These are phyloP conservation scores for Harrya chromipes DNA, from an alignment of 768 basidiomycete genomes.

Conservation along the genomic window DNA sequence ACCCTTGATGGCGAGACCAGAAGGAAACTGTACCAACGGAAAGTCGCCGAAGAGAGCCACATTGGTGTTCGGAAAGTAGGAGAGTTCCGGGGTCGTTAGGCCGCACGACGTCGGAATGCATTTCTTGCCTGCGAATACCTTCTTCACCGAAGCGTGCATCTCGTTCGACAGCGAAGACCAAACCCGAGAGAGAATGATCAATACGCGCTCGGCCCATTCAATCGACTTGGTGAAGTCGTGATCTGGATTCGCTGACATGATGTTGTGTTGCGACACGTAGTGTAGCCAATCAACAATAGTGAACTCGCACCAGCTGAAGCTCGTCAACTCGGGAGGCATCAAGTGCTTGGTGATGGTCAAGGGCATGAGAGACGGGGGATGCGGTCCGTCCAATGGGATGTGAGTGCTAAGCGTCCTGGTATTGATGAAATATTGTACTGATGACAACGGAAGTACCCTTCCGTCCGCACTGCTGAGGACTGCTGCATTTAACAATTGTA, in stretches of 20 bases:
- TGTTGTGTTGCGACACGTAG: conserved; percentile 52
- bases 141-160: conserved; percentile 41
- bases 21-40: conserved; percentile 72
- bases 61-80: conserved; percentile 84
- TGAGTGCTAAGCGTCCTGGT: conserved; percentile 48
- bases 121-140: conserved; percentile 40
- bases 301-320: conserved; percentile 81
- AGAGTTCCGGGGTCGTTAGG: conserved; percentile 63
- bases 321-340: conserved; percentile 44
- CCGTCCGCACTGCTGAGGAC: conserved; percentile 52
- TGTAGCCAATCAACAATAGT: conserved; percentile 72
- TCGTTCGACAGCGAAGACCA: conserved; percentile 63
- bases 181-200: conserved; percentile 59
- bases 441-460: conserved; percentile 63
- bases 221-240: conserved; percentile 65
- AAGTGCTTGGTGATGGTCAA: conserved; percentile 61
- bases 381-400: conserved; percentile 74
- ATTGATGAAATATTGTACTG: conserved; percentile 71
- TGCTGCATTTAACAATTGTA: conserved; percentile 67
- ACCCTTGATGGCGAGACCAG: conserved; percentile 60
- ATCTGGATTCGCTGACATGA: conserved; percentile 41
- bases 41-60: conserved; percentile 78
- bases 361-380: conserved; percentile 75
- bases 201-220: conserved; percentile 77
- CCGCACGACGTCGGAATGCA: conserved; percentile 58